phyloP scores from a whole-genome alignment of 2,329 filamentous ascomycete species.

The Diaporthe sp. region DNA sequence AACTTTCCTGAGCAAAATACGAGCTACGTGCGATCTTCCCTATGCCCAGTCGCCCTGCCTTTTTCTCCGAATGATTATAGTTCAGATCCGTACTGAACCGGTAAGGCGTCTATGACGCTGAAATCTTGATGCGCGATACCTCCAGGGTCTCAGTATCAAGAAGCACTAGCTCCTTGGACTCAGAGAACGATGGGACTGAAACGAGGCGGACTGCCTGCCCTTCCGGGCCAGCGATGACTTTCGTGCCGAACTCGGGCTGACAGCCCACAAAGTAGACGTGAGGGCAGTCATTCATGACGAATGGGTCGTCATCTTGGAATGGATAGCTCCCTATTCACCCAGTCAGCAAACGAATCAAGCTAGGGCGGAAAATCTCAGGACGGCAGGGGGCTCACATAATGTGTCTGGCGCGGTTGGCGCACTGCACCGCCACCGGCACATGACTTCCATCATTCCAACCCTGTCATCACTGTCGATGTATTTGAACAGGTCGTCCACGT shows the following conservation, averaged over 20 bases:
- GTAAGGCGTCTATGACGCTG: constrained; percentile 38
- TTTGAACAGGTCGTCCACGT: constrained; percentile 92
- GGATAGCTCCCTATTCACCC: constrained; percentile 85
- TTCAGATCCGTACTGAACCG: background rate
- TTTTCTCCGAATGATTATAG: background rate
- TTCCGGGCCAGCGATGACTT: constrained; percentile 74
- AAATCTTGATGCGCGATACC: constrained; percentile 78
- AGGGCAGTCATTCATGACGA: constrained; percentile 87
- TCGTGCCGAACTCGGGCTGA: constrained; percentile 83
- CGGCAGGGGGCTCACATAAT: constrained; percentile 75
- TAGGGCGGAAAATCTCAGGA: background rate
- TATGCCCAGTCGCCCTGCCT: background rate
- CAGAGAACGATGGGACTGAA: constrained; percentile 85
- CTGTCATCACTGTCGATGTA: constrained; percentile 86
- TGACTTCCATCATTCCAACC: constrained; percentile 92
- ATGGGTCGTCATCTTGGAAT: constrained; percentile 93
- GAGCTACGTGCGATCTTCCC: background rate
- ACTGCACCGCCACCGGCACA: constrained; percentile 91
- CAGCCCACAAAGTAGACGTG: constrained; percentile 93
- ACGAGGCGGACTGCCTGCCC: constrained; percentile 83
- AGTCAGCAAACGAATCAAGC: constrained; percentile 36
- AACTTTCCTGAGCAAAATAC: constrained; percentile 6
- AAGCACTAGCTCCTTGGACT: constrained; percentile 84
- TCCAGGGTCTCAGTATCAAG: constrained; percentile 90
- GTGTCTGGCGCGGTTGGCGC: constrained; percentile 98